Evolutionary conservation across 2,329 filamentous ascomycete species (phyloP).

Genomic region (Cladosporium sphaerospermum): DNA sequence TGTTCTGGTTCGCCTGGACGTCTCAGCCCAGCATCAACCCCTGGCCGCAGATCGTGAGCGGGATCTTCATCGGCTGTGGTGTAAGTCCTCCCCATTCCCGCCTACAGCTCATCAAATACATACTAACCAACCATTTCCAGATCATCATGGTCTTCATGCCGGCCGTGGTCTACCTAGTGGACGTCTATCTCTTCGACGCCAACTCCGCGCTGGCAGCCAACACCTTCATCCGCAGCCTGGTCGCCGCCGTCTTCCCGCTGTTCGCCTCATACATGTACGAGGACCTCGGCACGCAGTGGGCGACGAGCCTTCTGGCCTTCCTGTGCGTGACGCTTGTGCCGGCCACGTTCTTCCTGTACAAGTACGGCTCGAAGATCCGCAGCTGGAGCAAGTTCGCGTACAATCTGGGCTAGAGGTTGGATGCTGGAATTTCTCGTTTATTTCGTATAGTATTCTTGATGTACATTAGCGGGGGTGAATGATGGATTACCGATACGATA

Average conservation of each 20-base stretch:
- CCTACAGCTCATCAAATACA: not conserved
- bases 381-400: constrained; percentile 19
- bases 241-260: constrained; percentile 34
- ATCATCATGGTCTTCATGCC: constrained; percentile 43
- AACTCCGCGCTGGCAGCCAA: constrained; percentile 31
- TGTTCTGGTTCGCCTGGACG: constrained; percentile 52
- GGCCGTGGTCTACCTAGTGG: constrained; percentile 41
- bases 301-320: constrained; percentile 29
- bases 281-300: constrained; percentile 31
- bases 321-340: constrained; percentile 27
- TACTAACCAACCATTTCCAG: constrained; percentile 12
- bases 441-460: not conserved
- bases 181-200: constrained; percentile 36
- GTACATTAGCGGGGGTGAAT: not conserved
- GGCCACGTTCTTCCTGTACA: constrained; percentile 25
- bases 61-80: constrained; percentile 34
- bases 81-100: not conserved
- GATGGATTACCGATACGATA: not conserved
- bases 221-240: constrained; percentile 29
- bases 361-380: constrained; percentile 23
- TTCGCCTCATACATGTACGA: constrained; percentile 29
- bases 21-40: constrained; percentile 36
- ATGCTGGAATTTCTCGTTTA: not conserved
- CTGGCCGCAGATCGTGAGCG: constrained; percentile 39
- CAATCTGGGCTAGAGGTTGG: not conserved